Base-by-base conservation (phyloP, 2,329 filamentous ascomycete genomes). In the Drechslerella coelobrocha region DNA sequence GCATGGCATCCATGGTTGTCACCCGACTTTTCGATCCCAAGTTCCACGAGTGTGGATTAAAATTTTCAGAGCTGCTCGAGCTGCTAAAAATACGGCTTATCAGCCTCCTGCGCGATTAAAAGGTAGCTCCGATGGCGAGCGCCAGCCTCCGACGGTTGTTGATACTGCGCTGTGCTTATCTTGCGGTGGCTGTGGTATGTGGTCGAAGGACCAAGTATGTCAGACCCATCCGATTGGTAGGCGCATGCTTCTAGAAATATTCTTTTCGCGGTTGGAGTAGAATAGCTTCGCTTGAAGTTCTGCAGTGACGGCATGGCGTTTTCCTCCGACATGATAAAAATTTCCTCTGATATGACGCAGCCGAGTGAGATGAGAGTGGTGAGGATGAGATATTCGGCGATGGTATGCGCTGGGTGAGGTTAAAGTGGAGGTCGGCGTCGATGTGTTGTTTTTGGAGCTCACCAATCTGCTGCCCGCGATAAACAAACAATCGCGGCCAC, bases 11-110 rank as follows among this genome's bases (percentile, higher is more conserved):
- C 66, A 60, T 63, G 59, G 56, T 53, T 52, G 54, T 69, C 65
- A 69, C 65, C 65, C 61, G 65, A 59, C 57, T 45, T 6, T 50
- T 21, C 17, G 12, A 27, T 50, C 48, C 26, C 48, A 50, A 52
- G 48, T 61, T 59, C 65, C 65, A 69, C 57, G 55, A 53, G 53
- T 45, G 41, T 61, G 48, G 65, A 31, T 21, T 4, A 21, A 23
- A 45, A 9, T 45, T 45, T 45, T 45, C 21, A 14, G 14, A 19
- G 41, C 41, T 69, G 52, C 41, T 51, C 47, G 56, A 61, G 53
- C 56, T 48, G 65, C 65, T 69, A 69, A 69, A 62, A 69, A 69
- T 69, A 61, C 57, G 54, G 59, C 52, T 57, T 62, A 63, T 63
- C 66, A 69, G 65, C 65, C 65, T 69, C 65, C 65, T 51, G 31